Conservation (phyloP, 2,329 filamentous ascomycete genomes). For the Thelonectria rubi region DNA sequence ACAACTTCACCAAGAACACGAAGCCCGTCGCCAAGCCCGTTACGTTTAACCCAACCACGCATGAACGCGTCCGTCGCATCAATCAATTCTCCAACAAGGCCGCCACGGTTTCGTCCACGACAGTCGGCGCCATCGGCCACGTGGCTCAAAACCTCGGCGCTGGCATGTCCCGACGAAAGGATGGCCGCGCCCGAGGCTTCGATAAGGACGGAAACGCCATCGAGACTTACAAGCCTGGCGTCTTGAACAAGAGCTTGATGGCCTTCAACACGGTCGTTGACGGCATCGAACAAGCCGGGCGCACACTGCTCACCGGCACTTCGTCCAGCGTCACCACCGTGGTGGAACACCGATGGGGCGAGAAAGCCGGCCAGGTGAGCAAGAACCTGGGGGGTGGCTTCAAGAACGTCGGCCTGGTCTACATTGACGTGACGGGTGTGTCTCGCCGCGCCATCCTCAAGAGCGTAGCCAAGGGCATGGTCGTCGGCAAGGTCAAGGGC, state of each 20-base stretch:
- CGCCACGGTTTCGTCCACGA: slow-evolving; percentile 82
- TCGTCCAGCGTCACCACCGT: slow-evolving; percentile 84
- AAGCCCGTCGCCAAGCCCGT: slow-evolving; percentile 82
- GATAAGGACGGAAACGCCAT: slow-evolving; percentile 75
- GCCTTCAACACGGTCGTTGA: slow-evolving; percentile 95
- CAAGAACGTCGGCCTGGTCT: slow-evolving; percentile 96
- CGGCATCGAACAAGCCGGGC: slow-evolving; percentile 88
- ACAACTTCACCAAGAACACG: slow-evolving; percentile 81
- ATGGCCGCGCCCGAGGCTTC: slow-evolving; percentile 64
- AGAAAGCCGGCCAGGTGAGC: slow-evolving; percentile 83
- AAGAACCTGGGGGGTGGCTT: slow-evolving; percentile 82
- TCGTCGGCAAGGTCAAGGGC: slow-evolving; percentile 80
- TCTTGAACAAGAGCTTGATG: slow-evolving; percentile 96
- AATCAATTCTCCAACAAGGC: slow-evolving; percentile 85
- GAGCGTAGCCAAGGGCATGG: slow-evolving; percentile 96
- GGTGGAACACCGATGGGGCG: slow-evolving; percentile 88
- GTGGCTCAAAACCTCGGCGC: slow-evolving; percentile 93
- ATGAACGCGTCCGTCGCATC: slow-evolving; percentile 86
- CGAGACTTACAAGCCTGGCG: slow-evolving; percentile 81
- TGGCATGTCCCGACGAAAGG: slow-evolving; percentile 64
- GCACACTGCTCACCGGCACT: slow-evolving; percentile 77
- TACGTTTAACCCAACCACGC: slow-evolving; percentile 86
- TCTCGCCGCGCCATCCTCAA: slow-evolving; percentile 90
- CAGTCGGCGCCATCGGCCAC: slow-evolving; percentile 82
- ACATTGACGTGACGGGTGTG: slow-evolving; percentile 95